Base-by-base conservation (phyloP, 306 rosid species). In the Gastrolobium villosum region DNA sequence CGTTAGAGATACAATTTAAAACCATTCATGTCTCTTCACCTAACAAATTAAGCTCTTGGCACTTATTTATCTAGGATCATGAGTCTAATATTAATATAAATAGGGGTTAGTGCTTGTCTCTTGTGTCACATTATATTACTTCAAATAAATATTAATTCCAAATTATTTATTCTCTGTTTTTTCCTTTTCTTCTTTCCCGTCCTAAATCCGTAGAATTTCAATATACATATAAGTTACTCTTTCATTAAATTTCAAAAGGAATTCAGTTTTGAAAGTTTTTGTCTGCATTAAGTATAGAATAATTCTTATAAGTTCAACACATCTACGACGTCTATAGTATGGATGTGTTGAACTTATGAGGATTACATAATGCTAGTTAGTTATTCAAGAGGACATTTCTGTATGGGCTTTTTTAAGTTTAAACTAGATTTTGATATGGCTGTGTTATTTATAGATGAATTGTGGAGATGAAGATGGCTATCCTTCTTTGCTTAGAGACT, bases 301-400 rank as follows among this genome's bases (percentile, higher is more conserved):
- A 68, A 32, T 48, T 66, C 46, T 62, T 5, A 13, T 7, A 6
- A 36, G 68, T 14, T 62, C 6, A 4, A 41, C 30, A 61, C 67
- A 36, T n/a, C n/a, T 65, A 9, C 26, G 10, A 65, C 20, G 3
- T 68, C 28, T 68, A 11, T 48, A 30, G 11, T 36, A 15, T 50
- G 15, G 67, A 65, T 68, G 59, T 62, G 50, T 28, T 34, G 36
- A 45, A 34, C 70, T 60, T 65, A 4, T 65, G 56, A 59, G 43
- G 41, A 54, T 74, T 44, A 13, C 5, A 14, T 11, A 10, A 64
- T 45, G 65, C n/a, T 15, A 50, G 60, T 15, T 39, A 0, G 32
- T 53, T 40, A 59, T 13, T 57, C 61, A 10, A 65, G 75, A 39
- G 5, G n/a, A 78, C 7, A 41, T 3, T 48, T 15, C 34, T 44